Base-by-base conservation (phyloP, 345 rosid species). In the Sonneratia caseolaris region DNA sequence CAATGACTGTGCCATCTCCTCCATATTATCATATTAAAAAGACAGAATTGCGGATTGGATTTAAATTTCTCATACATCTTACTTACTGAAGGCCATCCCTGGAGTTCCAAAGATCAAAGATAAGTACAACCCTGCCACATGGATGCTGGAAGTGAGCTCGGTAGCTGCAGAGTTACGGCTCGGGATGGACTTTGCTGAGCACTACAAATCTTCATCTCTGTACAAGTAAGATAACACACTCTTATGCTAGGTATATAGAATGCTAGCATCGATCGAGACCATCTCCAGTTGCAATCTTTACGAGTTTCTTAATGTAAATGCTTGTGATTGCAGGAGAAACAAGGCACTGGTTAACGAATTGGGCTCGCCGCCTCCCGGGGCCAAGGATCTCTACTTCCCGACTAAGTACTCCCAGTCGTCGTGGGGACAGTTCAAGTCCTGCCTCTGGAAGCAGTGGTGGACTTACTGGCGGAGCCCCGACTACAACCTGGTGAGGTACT, bases 91-190 rank as follows among this genome's bases (percentile, higher is more conserved):
- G 94, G 80, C 78, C 1, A 83, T 89, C 71, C 89, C 84, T 13
- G 91, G 91, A 66, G 84, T 86, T 16, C 85, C 88, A 3, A 83
- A 77, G 69, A 92, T 89, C 27, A 88, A 84, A 70, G 93, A 87
- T 0, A 88, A 85, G 77, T 85, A 87, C 76, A 92, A 89, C 75
- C 97, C 93, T 0, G 97, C 97, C 0, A 89, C 96, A 55, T 89
- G 96, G 96, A 89, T 89, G 96, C 82, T 89, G 38, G 96, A 89
- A 90, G 97, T 88, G 75, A 92, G 91, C 80, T 88, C 96, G n/a
- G 49, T 80, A 10, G 89, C 97, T 37, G 86, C 86, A 32, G 97
- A 92, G 80, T 75, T 82, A 1, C 79, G 84, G 43, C 89, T 92
- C 21, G 82, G 82, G 71, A 82, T 86, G 36, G 96, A 92, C 80